phyloP scores from a whole-genome alignment of 1,284 basidiomycete species.

The Ceratobasidium sp. region DNA sequence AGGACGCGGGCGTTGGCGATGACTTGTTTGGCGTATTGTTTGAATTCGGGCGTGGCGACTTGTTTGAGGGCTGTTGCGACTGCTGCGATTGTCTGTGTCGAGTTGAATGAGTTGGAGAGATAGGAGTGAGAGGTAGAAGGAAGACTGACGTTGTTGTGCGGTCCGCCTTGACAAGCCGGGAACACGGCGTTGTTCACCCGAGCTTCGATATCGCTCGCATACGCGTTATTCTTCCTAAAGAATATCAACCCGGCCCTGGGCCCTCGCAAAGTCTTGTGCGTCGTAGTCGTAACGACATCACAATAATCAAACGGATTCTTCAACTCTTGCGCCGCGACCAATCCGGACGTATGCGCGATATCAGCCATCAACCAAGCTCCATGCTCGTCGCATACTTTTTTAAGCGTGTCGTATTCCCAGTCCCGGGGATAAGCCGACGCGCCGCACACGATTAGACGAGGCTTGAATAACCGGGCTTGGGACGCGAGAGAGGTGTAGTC shows the following conservation, averaged over 20 bases:
- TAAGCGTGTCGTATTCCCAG: slow-evolving; percentile 92
- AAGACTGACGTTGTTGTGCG: slow-evolving; percentile 94
- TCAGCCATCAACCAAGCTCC: slow-evolving; percentile 95
- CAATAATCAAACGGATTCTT: slow-evolving; percentile 96
- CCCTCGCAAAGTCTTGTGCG: slow-evolving; percentile 99
- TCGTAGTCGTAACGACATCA: slow-evolving; percentile 97
- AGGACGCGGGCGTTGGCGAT: slow-evolving; percentile 88
- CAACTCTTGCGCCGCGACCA: slow-evolving; percentile 93
- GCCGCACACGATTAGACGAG: slow-evolving; percentile 95
- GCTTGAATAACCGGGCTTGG: slow-evolving; percentile 97
- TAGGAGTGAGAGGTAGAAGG: slow-evolving; percentile 5
- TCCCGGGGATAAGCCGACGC: slow-evolving; percentile 99
- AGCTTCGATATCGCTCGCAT: slow-evolving; percentile 86
- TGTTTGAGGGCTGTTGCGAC: slow-evolving; percentile 97
- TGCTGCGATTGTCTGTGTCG: slow-evolving; percentile 87
- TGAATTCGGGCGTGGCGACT: slow-evolving; percentile 90
- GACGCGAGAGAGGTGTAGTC: slow-evolving; percentile 88
- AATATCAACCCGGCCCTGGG: slow-evolving; percentile 99
- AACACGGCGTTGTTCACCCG: slow-evolving; percentile 99
- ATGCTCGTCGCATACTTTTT: slow-evolving; percentile 86
- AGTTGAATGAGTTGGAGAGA: too few relatives aligned
- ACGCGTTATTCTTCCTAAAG: slow-evolving; percentile 92
- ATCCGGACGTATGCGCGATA: slow-evolving; percentile 97
- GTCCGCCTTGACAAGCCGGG: slow-evolving; percentile 99
- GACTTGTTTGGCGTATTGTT: slow-evolving; percentile 94